Evolutionary conservation across 164 flowering plant species (phyloP), one percentile per base, ranked within the genome.

Genomic region (Echeveria elegans): DNA sequence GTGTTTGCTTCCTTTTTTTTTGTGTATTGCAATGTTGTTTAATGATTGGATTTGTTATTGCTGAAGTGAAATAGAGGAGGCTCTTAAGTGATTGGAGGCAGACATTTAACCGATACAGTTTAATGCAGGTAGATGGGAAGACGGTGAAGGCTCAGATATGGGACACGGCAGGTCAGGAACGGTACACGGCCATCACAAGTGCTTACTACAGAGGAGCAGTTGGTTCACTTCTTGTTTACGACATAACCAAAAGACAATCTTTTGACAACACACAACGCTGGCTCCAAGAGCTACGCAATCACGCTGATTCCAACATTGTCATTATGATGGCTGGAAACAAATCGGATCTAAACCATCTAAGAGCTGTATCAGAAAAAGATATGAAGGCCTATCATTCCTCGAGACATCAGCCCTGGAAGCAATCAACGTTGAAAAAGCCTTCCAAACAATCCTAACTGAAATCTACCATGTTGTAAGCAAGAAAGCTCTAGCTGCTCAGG

Each of bases 351-450:
- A n/a, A n/a, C n/a, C n/a, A n/a, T n/a, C n/a, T n/a, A n/a, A n/a
- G n/a, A n/a, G n/a, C n/a, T n/a, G n/a, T n/a, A n/a, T n/a, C n/a
- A n/a, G n/a, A n/a, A n/a, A n/a, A n/a, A n/a, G n/a, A n/a, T n/a
- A n/a, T n/a, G n/a, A n/a, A n/a, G n/a, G n/a, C n/a, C n/a, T n/a
- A n/a, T n/a, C n/a, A n/a, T n/a, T n/a, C n/a, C 81, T 83, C 15
- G 85, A 83, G 78, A 85, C 89, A n/a, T 85, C 86, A 6, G 89
- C 88, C 11, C 34, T 85, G 66, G 86, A 83, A 64, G 82, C 89
- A 34, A 53, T 75, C 43, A 85, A 85, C 56, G 45, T 82, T n/a
- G n/a, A n/a, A n/a, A n/a, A n/a, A n/a, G n/a, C n/a, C n/a, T n/a
- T n/a, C n/a, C n/a, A n/a, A n/a, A 82, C 81, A 11, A 75, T 84